Evolutionary conservation across 2,329 filamentous ascomycete genomes (phyloP).

Genomic region (Fusarium sp.): DNA sequence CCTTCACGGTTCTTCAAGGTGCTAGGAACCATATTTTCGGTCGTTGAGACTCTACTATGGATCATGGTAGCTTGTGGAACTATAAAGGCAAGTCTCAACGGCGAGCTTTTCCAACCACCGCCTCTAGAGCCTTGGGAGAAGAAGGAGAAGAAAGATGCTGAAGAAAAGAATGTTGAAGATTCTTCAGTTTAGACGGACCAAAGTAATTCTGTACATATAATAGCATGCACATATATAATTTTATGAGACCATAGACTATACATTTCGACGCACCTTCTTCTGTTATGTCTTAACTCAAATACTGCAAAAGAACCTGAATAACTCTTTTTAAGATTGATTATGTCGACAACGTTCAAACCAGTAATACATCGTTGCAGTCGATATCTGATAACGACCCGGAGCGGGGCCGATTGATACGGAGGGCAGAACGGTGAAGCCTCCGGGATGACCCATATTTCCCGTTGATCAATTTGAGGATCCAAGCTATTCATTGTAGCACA

Average conservation of each 20-base stretch:
- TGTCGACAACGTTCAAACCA: not conserved
- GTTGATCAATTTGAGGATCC: not conserved
- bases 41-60: constrained; percentile 36
- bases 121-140: constrained; percentile 10
- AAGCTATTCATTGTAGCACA: not conserved
- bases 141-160: not conserved
- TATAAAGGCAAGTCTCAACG: constrained; percentile 11
- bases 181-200: constrained; percentile 1
- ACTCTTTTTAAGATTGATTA: not conserved
- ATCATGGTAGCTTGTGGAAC: constrained; percentile 30
- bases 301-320: rapidly evolving
- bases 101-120: constrained; percentile 19
- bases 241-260: not conserved
- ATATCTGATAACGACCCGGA: constrained; percentile 15
- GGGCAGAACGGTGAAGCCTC: not conserved
- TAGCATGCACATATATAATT: not conserved
- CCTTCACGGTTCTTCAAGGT: constrained; percentile 49
- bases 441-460: not conserved
- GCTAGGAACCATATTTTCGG: constrained; percentile 41
- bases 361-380: not conserved
- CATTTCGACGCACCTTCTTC: not conserved
- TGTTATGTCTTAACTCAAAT: not conserved
- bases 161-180: not conserved
- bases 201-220: not conserved
- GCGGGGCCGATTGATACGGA: constrained; percentile 23